phyloP scores from a whole-genome alignment of 2,329 filamentous ascomycete genomes.

The Pezicula carpinea region DNA sequence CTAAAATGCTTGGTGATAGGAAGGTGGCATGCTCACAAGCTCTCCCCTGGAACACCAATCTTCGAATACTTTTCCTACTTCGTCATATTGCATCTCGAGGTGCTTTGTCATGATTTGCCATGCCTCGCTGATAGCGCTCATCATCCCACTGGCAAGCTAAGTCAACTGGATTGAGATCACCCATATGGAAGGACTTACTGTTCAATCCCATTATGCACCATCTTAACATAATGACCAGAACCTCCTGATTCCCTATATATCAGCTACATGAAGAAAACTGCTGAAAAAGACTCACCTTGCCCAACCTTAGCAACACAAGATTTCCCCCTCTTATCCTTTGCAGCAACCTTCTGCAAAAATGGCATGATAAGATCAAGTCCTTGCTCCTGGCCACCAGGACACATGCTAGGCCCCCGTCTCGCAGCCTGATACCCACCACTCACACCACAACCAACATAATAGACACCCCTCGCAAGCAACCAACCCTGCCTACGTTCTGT shows the following conservation, averaged over 20 bases:
- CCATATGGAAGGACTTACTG: constrained; percentile 31
- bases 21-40: constrained; percentile 33
- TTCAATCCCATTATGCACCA: constrained; percentile 72
- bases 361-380: constrained; percentile 56
- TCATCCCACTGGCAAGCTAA: constrained; percentile 46
- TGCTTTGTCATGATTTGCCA: constrained; percentile 59
- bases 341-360: constrained; percentile 54
- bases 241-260: constrained; percentile 40
- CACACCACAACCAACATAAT: constrained; percentile 64
- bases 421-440: constrained; percentile 67
- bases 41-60: constrained; percentile 57
- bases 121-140: constrained; percentile 58
- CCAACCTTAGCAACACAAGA: constrained; percentile 59
- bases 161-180: neutral
- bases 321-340: constrained; percentile 53
- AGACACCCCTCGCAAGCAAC: constrained; percentile 51
- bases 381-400: constrained; percentile 55
- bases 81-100: constrained; percentile 53
- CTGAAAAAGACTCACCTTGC: no score
- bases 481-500: constrained; percentile 59
- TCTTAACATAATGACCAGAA: constrained; percentile 69
- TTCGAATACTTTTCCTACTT: constrained; percentile 55
- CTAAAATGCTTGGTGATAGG: neutral
- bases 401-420: constrained; percentile 61
- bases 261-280: no score